A percentile compares a stretch with the other conserved stretches of the same genome.
phyloP scores from a whole-genome alignment of 75 land plant genomes.

The Gnetum montanum region DNA sequence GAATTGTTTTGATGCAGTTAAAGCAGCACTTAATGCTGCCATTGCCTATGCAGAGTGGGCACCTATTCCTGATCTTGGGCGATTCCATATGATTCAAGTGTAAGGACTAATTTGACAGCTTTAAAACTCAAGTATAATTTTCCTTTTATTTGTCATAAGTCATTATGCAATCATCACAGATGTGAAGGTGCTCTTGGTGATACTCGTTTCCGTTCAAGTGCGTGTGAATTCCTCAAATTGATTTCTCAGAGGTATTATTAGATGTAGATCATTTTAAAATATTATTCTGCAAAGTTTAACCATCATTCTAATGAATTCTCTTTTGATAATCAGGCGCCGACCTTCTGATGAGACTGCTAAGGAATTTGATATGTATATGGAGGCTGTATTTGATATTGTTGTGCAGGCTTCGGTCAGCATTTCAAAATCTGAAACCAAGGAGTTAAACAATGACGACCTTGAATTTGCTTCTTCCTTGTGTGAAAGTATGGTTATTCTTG shows the following conservation, averaged over 20 bases:
- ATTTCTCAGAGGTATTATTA: conserved; percentile 78
- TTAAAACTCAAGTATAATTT: not conserved
- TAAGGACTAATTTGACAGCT: conserved; percentile 25
- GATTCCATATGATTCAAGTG: conserved; percentile 72
- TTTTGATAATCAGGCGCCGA: conserved; percentile 86
- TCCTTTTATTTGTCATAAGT: too few relatives aligned
- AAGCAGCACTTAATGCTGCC: conserved; percentile 74
- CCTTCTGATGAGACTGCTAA: conserved; percentile 55
- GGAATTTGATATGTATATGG: conserved; percentile 62
- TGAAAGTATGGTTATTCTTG: conserved; percentile 79
- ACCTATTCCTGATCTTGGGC: conserved; percentile 68
- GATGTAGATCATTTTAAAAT: too few relatives aligned
- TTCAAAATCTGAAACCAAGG: conserved; percentile 8
- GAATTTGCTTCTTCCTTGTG: conserved; percentile 84
- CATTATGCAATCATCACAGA: conserved; percentile 32
- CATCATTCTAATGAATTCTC: too few relatives aligned
- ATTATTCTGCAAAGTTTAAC: too few relatives aligned
- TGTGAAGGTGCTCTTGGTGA: conserved; percentile 66
- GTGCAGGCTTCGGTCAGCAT: conserved; percentile 35
- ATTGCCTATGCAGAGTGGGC: conserved; percentile 99
- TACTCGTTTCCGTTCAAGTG: conserved; percentile 70
- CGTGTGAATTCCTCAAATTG: conserved; percentile 90
- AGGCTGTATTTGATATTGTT: conserved; percentile 52
- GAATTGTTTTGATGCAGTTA: conserved; percentile 70
- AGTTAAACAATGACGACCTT: conserved; percentile 41